A percentile compares a stretch with the other conserved stretches of the same genome.
Conservation (phyloP, 2,329 filamentous ascomycete genomes). For the Claviceps purpurea region DNA sequence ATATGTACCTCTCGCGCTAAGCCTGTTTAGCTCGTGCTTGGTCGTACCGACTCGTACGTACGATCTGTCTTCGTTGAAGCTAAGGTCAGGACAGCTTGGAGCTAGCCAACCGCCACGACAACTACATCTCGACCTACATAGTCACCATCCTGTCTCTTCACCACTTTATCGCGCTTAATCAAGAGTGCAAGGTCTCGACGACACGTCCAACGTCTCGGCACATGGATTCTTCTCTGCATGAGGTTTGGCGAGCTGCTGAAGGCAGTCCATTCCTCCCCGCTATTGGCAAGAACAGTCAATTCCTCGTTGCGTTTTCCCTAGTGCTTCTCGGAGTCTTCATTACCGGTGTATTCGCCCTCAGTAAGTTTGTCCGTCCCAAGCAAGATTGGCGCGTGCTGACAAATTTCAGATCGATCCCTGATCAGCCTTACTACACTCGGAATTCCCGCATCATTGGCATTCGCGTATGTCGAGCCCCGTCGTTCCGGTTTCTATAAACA, state of each 20-base stretch:
- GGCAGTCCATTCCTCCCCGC: conserved; percentile 71
- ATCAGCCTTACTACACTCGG: conserved; percentile 65
- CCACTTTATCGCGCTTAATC: neutral
- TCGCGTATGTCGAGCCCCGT: conserved; percentile 54
- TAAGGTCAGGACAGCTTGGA: conserved; percentile 9
- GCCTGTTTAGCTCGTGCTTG: conserved; percentile 14
- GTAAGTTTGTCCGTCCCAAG: conserved; percentile 55
- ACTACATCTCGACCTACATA: neutral
- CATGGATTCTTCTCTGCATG: conserved; percentile 72
- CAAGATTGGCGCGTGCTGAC: neutral
- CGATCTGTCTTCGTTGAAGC: conserved; percentile 11
- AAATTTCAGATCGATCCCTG: conserved; percentile 59
- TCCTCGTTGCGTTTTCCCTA: conserved; percentile 65
- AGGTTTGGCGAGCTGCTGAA: conserved; percentile 88
- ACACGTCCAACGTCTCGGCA: conserved; percentile 16
- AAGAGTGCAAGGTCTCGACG: neutral
- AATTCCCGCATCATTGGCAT: conserved; percentile 72
- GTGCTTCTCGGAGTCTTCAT: conserved; percentile 59
- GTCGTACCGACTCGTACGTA: conserved; percentile 11
- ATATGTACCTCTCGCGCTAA: conserved; percentile 14
- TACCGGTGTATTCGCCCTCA: conserved; percentile 71
- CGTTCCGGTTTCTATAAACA: neutral
- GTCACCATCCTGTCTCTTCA: neutral
- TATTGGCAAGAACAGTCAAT: conserved; percentile 72
- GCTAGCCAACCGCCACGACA: neutral